These are phyloP conservation scores for Saturnispora halmiae DNA, from an alignment of 805 yeast genomes.

Conservation along the genomic window DNA sequence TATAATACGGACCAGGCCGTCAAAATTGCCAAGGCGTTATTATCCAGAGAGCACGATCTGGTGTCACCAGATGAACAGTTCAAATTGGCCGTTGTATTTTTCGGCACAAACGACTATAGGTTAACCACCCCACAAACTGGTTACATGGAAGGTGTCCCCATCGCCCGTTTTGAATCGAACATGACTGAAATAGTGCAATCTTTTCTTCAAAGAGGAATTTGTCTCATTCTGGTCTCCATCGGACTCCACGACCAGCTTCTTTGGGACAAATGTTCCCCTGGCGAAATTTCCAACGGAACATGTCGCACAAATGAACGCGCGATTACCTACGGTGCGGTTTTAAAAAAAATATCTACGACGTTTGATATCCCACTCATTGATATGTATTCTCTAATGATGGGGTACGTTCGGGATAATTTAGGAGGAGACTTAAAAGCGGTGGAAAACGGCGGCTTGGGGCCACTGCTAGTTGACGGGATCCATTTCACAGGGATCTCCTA, in stretches of 20 bases:
- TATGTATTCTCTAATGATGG: slow-evolving; percentile 10
- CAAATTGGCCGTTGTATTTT: slow-evolving; percentile 44
- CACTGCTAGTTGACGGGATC: slow-evolving; percentile 35
- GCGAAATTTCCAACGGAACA: slow-evolving; percentile 31
- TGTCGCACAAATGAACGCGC: slow-evolving; percentile 38
- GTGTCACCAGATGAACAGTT: slow-evolving; percentile 26
- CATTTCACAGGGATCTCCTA: slow-evolving; percentile 36
- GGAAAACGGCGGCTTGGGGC: slow-evolving; percentile 9
- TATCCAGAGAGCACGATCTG: slow-evolving; percentile 37
- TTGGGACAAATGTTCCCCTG: slow-evolving; percentile 31
- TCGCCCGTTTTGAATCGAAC: slow-evolving; percentile 42
- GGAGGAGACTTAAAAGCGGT: slow-evolving; percentile 5
- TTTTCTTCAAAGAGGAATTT: slow-evolving; percentile 34
- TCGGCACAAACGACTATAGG: slow-evolving; percentile 69
- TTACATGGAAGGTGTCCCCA: slow-evolving; percentile 34
- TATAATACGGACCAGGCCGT: slow-evolving; percentile 33
- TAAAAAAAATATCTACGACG: slow-evolving; percentile 28
- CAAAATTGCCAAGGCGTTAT: slow-evolving; percentile 30
- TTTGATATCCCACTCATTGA: slow-evolving; percentile 43
- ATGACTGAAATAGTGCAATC: slow-evolving; percentile 33
- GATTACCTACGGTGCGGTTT: slow-evolving; percentile 41
- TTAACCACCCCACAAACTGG: slow-evolving; percentile 31
- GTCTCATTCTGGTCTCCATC: slow-evolving; percentile 54
- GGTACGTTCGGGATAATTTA: slow-evolving; percentile 3
- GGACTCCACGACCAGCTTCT: slow-evolving; percentile 40